Evolutionary conservation across 129 eudicot species (phyloP).

Genomic region (Chrysanthemum lavandulifolium): DNA sequence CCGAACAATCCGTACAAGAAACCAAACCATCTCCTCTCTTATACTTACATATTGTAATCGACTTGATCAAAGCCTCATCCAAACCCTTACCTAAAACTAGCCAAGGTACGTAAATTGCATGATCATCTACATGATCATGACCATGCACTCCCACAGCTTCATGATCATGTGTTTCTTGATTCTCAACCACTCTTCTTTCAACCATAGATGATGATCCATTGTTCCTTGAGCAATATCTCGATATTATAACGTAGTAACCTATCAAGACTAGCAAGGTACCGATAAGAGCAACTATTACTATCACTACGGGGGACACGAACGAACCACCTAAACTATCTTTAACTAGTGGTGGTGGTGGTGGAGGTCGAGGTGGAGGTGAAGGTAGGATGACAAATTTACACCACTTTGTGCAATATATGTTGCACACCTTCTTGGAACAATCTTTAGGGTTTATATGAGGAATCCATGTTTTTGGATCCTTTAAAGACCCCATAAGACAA

Average conservation of each 20-base stretch:
- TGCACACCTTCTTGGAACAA: constrained; percentile 67
- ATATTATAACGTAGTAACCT: constrained; percentile 55
- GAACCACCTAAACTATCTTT: constrained; percentile 42
- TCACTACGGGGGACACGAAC: constrained; percentile 59
- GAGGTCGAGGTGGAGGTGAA: constrained; percentile 56
- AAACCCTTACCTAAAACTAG: constrained; percentile 45
- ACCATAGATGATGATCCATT: constrained; percentile 26
- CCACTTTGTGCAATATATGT: constrained; percentile 63
- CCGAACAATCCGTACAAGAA: constrained; percentile 55
- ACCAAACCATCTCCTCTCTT: constrained; percentile 54
- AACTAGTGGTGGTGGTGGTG: constrained; percentile 25
- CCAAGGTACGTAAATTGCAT: constrained; percentile 49
- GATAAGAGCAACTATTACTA: constrained; percentile 52
- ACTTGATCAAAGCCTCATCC: constrained; percentile 59
- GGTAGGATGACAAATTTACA: constrained; percentile 60
- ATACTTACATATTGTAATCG: constrained; percentile 51
- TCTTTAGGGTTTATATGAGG: constrained; percentile 59
- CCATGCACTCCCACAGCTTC: constrained; percentile 32
- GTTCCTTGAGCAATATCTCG: constrained; percentile 48
- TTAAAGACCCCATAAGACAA: constrained; percentile 41
- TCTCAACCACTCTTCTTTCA: constrained; percentile 17
- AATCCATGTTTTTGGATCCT: constrained; percentile 55
- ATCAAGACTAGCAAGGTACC: constrained; percentile 59
- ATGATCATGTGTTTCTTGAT: constrained; percentile 25
- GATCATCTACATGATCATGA: constrained; percentile 24